Evolutionary conservation across 2,329 filamentous ascomycete species (phyloP).

Genomic region (Fusarium stilboides): DNA sequence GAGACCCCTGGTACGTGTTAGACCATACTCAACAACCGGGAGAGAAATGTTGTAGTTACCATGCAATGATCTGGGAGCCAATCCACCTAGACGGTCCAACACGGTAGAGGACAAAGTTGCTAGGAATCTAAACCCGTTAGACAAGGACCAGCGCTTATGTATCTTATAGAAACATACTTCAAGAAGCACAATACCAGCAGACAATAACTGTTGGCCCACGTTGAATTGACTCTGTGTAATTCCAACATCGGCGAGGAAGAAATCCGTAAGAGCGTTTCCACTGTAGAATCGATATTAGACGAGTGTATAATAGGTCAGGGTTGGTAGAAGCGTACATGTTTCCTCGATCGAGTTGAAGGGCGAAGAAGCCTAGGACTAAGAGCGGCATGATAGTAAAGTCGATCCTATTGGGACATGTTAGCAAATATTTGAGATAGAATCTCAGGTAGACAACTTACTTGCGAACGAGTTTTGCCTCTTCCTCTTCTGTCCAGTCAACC

Average conservation of each 20-base stretch:
- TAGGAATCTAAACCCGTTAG: conserved; percentile 52
- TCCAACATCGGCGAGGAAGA: conserved; percentile 62
- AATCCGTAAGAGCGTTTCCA: conserved; percentile 60
- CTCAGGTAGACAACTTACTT: conserved; percentile 51
- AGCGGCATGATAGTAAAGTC: conserved; percentile 63
- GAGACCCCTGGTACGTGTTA: conserved; percentile 52
- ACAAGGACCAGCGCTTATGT: no score
- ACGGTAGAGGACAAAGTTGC: conserved; percentile 63
- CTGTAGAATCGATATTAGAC: conserved; percentile 16
- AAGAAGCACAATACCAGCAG: conserved; percentile 62
- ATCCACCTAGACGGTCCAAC: conserved; percentile 65
- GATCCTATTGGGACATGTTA: conserved; percentile 51
- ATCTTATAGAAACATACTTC: conserved; percentile 42
- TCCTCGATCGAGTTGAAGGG: conserved; percentile 58
- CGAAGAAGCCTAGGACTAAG: conserved; percentile 63
- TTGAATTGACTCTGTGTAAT: conserved; percentile 66
- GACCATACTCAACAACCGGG: neutral
- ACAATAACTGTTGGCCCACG: conserved; percentile 63
- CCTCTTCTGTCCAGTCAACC: conserved; percentile 49
- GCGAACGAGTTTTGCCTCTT: conserved; percentile 49
- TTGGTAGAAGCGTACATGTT: conserved; percentile 52
- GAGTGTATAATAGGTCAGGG: neutral
- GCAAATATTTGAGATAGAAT: no score
- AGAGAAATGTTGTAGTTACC: conserved; percentile 27
- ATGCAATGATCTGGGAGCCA: conserved; percentile 53